Evolutionary conservation across 768 basidiomycete genomes (phyloP), one percentile per base, ranked within the genome.

Genomic region (Rhizopogon vinicolor): DNA sequence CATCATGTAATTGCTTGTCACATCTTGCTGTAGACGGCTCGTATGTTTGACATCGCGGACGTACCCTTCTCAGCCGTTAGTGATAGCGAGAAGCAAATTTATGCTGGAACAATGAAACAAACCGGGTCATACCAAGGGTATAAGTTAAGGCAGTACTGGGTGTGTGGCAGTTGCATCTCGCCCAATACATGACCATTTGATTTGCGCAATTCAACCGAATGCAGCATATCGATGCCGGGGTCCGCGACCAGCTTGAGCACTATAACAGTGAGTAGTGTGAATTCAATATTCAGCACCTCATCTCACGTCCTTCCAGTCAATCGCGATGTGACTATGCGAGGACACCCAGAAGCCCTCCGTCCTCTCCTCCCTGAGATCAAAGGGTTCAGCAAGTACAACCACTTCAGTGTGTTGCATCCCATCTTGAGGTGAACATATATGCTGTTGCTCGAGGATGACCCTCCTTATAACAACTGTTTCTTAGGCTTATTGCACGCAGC

Each of bases 151-250:
- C 71, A 75, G 41, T 79, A 79, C 55, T 82, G 76, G 78, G 79
- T 80, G 51, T 16, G 65, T 46, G 16, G 0, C 6, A 4, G 25
- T 31, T 5, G 7, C 10, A 13, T 22, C 18, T 42, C 42, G 49
- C 5, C 22, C 3, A 5, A 46, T 37, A 37, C 35, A 12, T 19
- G 18, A 16, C n/a, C 10, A 35, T n/a, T 33, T n/a, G 13, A 16
- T 46, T 14, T n/a, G 42, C 41, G 14, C 14, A 13, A 31, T n/a
- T 39, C 45, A 10, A 41, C 37, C 13, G 46, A 22, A 31, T 14
- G n/a, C 52, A 87, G 85, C 80, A 82, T 48, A 79, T 87, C 44
- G 82, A 81, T 41, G 77, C 76, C 10, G 86, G 85, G 6, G 79
- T 87, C 25, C 75, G 68, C 16, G 86, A 88, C 62, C 83, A 86